Evolutionary conservation across 192 early-diverging fungal genomes (phyloP), one percentile per base, ranked within the genome.

Genomic region (Chytriomyces hyalinus): DNA sequence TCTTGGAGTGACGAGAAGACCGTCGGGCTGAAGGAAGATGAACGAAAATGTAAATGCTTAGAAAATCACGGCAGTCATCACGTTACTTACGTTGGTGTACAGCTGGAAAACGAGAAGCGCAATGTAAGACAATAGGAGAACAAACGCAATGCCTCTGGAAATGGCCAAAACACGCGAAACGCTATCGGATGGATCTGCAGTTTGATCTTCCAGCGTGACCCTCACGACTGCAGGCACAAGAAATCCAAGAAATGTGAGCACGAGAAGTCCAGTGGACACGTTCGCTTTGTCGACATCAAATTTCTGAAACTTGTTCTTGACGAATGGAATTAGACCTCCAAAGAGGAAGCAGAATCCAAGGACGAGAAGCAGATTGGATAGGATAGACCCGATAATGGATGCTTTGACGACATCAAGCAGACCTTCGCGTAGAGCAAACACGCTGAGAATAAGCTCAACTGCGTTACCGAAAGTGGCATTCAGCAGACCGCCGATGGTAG

Each of bases 321-420:
- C 87, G 57, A 91, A 89, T 8, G 75, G 75, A 65, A 70, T 59
- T 66, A 92, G n/a, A 22, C 96, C 96, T 57, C 95, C 95, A 68
- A 86, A 86, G 51, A 96, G 85, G 86, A 96, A 97, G 71, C 92
- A 94, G 75, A 93, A 85, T 45, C 96, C 96, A 4, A 94, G 84
- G 3, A 97, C 94, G 70, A 96, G 83, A 20, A 96, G 81, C 61
- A 97, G 69, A 81, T 96, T 98, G 77, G 92, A 93, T 10, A 98
- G 84, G 64, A 98, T 92, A 7, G 94, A 96, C 50, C 97, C 97
- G 1, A 97, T 80, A 65, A 97, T 87, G 49, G 92, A 94, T 0
- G 97, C 91, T 36, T 97, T 92, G 50, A 98, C 95, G 61, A 98
- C 94, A 36, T 86, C 80, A 13, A 96, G 82, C 60, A 94, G 84